These are phyloP conservation scores for Pseudogymnoascus sp. DNA, from an alignment of 2,329 filamentous ascomycete species.

Conservation along the genomic window DNA sequence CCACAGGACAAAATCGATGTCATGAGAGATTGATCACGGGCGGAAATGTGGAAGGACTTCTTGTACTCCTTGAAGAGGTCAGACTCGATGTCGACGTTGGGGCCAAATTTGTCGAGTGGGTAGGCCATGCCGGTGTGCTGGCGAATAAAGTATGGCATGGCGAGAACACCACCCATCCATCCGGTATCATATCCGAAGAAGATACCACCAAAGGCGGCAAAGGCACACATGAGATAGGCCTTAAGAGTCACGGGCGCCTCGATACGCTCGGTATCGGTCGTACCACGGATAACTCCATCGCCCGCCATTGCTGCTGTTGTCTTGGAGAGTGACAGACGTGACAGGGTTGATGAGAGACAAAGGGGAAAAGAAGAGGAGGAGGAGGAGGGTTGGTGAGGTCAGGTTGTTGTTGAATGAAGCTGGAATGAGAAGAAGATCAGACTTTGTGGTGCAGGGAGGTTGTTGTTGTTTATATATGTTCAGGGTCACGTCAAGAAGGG, in stretches of 20 bases:
- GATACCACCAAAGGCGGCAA: conserved; percentile 56
- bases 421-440: not conserved
- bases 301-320: conserved; percentile 10
- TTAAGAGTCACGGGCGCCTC: conserved; percentile 61
- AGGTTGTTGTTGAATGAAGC: not conserved
- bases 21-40: conserved; percentile 50
- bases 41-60: conserved; percentile 31
- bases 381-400: not conserved
- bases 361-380: not conserved
- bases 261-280: conserved; percentile 46
- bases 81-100: conserved; percentile 18
- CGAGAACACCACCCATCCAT: conserved; percentile 57
- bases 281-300: conserved; percentile 14
- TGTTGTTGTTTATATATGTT: conserved; percentile 7
- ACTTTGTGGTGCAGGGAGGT: not conserved
- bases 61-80: conserved; percentile 15
- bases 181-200: conserved; percentile 61
- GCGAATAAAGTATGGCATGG: conserved; percentile 37
- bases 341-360: not conserved
- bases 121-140: conserved; percentile 21
- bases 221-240: conserved; percentile 60
- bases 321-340: not conserved
- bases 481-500: not conserved
- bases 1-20: conserved; percentile 69
- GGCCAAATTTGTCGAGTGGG: conserved; percentile 21